Base-by-base conservation (phyloP, 805 yeast species). In the Myxozyma lipomycoides region DNA sequence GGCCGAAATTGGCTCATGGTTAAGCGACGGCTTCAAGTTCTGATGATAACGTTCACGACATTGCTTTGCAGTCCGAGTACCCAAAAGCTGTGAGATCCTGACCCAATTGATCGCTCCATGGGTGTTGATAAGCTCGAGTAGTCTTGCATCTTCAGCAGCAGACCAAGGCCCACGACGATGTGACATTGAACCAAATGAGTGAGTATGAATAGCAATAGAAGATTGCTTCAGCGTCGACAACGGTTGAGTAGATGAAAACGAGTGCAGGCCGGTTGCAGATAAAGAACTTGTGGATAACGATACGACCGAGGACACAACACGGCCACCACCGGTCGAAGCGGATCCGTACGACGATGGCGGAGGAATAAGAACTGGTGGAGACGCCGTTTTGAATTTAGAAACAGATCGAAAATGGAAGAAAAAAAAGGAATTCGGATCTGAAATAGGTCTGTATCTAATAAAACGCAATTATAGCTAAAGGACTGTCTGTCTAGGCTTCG, bases 101-200 rank as follows among this genome's bases (percentile, higher is more conserved):
- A 89, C 96, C 96, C 96, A 88, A 65, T 86, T 86, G 36, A 86
- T 77, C 7, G 95, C 88, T 3, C 95, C 95, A 65, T 78, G 82
- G 22, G 78, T 67, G 37, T 78, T 70, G 36, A 88, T 86, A 22
- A 88, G 73, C 21, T 82, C 84, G 64, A 88, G 68, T 43, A 88
- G 75, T 60, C 78, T 77, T 56, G 76, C 78, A 67, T 88, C 96
- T 62, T 88, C 96, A 23, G 82, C 83, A 0, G 89, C 83, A 4
- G 93, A 79, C 96, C 96, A 88, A 0, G 95, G 95, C 1, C 96
- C 96, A 42, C 59, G 51, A 15, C 58, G 50, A 25, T 55, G 58
- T 30, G 26, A 15, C 30, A 30, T n/a, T 1, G 44, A 21, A 12
- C 12, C 32, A 7, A 26, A 17, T 24, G 44, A 17, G 43, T n/a